Base-by-base conservation (phyloP, 371 early-diverging fungal genomes). In the Mortierella sp. region DNA sequence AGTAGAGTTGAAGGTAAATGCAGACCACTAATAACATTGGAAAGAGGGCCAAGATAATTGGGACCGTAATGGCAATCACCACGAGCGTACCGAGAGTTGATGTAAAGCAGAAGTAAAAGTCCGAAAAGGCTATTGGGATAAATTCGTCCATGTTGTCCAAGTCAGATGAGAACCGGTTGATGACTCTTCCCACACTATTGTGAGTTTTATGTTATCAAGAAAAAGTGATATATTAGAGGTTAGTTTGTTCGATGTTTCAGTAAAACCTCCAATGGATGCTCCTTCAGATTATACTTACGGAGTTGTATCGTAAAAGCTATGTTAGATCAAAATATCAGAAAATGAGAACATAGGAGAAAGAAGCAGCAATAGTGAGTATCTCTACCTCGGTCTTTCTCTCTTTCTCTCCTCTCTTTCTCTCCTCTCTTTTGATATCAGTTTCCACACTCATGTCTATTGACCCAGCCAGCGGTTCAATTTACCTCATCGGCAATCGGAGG, bases 81-180 rank as follows among this genome's bases (percentile, higher is more conserved):
- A 75, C 11, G 1, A 92, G 58, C 0, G 88, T 86, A 7, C 87
- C 83, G 4, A 87, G 43, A 7, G 92, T 88, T 18, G 55, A 18
- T 15, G 65, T 43, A 11, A 75, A 37, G 15, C 75, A 79, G 79
- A 82, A 81, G 71, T 91, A 88, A 46, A 80, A 91, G 72, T 73
- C 91, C 53, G 71, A 84, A 85, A 83, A 92, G 37, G 66, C 86
- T 75, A 81, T 85, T 62, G 87, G 94, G 48, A 91, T 83, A 0
- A 77, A 70, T 65, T 94, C 96, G 75, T 98, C 98, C 5, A 95
- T 86, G 18, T 88, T 86, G 66, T 90, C 89, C 55, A 95, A 87
- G 81, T 98, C 96, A 51, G 94, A 91, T 66, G 95, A 92, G 81
- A 98, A 97, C 67, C 93, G 85, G 67, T 95, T 91, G 51, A 97